These are phyloP conservation scores for Puccinia polysora DNA, from an alignment of 1,284 basidiomycete genomes.

Conservation along the genomic window DNA sequence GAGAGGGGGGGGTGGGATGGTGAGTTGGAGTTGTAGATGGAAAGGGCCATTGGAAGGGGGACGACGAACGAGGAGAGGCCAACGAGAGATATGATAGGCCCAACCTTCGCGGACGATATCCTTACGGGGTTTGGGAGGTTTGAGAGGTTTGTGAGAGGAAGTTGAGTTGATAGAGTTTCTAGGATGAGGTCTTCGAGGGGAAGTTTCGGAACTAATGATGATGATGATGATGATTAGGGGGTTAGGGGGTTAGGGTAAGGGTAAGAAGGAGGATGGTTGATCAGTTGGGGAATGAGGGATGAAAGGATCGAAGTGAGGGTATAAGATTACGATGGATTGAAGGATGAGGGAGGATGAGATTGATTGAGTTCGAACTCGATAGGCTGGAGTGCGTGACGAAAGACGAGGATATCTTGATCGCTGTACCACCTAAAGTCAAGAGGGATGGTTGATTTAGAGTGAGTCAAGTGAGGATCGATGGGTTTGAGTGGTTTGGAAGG, in stretches of 20 bases:
- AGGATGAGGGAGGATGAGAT: not conserved
- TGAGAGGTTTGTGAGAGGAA: constrained; percentile 46
- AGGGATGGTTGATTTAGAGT: too few relatives aligned
- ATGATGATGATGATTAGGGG: not conserved
- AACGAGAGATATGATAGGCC: constrained; percentile 74
- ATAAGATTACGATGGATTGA: too few relatives aligned
- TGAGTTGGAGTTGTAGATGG: not conserved
- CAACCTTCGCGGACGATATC: constrained; percentile 62
- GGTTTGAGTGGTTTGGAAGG: too few relatives aligned
- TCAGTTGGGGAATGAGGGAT: too few relatives aligned
- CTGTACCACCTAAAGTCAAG: constrained; percentile 41
- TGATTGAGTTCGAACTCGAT: not conserved
- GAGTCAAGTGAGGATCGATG: too few relatives aligned
- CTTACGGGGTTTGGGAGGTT: constrained; percentile 57
- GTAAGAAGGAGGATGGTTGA: not conserved
- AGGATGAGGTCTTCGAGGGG: not conserved
- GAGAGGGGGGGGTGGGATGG: not conserved
- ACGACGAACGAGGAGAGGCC: constrained; percentile 54
- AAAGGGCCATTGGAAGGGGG: not conserved
- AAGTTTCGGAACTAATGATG: not conserved
- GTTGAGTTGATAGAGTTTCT: constrained; percentile 8
- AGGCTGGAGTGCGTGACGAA: constrained; percentile 12
- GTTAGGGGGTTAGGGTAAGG: not conserved
- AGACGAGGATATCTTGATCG: constrained; percentile 32
- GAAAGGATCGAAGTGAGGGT: too few relatives aligned